These are phyloP conservation scores for Termitomyces eurrhizus DNA, from an alignment of 768 basidiomycete species.

Conservation along the genomic window DNA sequence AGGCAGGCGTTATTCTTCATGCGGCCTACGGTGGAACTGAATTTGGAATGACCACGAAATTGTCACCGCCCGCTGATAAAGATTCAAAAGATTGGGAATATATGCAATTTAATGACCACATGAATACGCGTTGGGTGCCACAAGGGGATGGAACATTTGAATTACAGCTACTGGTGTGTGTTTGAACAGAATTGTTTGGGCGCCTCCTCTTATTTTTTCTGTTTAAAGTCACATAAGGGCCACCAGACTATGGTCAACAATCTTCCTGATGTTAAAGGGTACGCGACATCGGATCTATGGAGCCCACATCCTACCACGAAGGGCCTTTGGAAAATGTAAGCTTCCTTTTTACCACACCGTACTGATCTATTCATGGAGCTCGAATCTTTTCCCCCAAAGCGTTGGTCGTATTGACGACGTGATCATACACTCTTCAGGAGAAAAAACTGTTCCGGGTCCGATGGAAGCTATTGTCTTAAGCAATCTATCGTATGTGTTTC, in stretches of 20 bases:
- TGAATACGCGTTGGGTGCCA: conserved; percentile 26
- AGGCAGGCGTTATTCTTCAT: conserved; percentile 10
- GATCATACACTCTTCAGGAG: conserved; percentile 30
- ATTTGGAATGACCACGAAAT: conserved; percentile 10
- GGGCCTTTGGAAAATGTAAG: conserved; percentile 10
- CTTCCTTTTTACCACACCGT: not conserved
- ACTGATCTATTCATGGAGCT: not conserved
- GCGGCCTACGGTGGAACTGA: conserved; percentile 16
- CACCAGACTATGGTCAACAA: conserved; percentile 3
- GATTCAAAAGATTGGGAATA: conserved; percentile 13
- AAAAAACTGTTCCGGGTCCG: conserved; percentile 32
- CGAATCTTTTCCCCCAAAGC: conserved; percentile 12
- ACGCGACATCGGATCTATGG: conserved; percentile 8
- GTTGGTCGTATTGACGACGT: conserved; percentile 40
- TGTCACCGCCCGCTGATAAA: conserved; percentile 16
- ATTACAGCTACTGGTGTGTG: conserved; percentile 30
- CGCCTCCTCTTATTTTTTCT: not conserved
- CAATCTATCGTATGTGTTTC: conserved; percentile 14
- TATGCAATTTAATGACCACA: conserved; percentile 13
- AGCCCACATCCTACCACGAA: conserved; percentile 5
- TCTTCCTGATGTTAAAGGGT: conserved; percentile 4
- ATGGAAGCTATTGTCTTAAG: conserved; percentile 24
- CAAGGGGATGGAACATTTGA: conserved; percentile 36
- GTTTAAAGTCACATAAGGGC: not conserved
- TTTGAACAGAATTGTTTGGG: no score